Percentiles rank a stretch among this genome's conserved stretches.
Evolutionary conservation across 768 basidiomycete species (phyloP).

Genomic region (Trametes coccinea): DNA sequence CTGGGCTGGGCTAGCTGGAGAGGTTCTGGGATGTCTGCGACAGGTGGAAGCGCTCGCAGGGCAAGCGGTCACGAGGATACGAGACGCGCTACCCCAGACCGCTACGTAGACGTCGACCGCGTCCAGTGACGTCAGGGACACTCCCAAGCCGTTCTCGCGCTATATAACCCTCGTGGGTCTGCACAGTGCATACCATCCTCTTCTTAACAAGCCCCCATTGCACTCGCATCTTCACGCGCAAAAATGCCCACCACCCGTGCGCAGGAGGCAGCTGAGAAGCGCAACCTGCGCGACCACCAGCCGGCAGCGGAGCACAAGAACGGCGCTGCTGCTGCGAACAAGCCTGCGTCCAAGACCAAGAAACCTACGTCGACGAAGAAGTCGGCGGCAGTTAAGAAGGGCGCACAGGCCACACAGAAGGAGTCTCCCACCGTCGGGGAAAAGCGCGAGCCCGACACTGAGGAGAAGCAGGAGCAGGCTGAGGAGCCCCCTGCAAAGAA

Average conservation of each 20-base stretch:
- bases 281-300: constrained; percentile 1
- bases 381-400: constrained; percentile 1
- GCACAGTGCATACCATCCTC: neutral
- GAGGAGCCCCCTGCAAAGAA: constrained; percentile 28
- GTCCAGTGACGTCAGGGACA: constrained; percentile 13
- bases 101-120: neutral
- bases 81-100: constrained; percentile 2
- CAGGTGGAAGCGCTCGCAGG: neutral
- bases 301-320: constrained; percentile 7
- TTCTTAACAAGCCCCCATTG: neutral
- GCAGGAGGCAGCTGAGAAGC: constrained; percentile 21
- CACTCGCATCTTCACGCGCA: neutral
- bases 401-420: neutral
- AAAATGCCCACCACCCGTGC: constrained; percentile 28
- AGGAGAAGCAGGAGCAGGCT: constrained; percentile 11
- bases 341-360: constrained; percentile 15
- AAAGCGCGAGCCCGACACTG: constrained; percentile 25
- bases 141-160: constrained; percentile 1
- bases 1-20: neutral
- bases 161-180: constrained; percentile 8
- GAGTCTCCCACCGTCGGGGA: constrained; percentile 11
- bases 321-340: neutral
- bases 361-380: constrained; percentile 7
- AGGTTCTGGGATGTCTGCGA: no score
- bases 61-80: constrained; percentile 2